Evolutionary conservation across 2,329 filamentous ascomycete species (phyloP).

Genomic region (Trichoderma breve): DNA sequence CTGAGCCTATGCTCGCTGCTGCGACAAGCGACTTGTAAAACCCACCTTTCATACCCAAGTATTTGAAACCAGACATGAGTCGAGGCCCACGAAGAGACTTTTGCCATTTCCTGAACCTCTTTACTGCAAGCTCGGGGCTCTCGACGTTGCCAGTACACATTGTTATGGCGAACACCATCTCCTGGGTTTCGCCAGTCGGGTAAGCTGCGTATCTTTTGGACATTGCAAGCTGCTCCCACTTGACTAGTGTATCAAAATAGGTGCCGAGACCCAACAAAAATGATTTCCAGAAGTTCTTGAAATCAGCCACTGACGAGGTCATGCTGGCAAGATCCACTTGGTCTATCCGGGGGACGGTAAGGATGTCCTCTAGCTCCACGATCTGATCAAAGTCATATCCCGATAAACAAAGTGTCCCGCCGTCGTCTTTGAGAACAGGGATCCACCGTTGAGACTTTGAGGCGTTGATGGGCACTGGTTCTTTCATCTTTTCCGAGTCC

Average conservation of each 20-base stretch:
- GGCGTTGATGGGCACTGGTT: background rate
- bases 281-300: background rate
- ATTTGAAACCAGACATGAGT: background rate
- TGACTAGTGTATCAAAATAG: background rate
- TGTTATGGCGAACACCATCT: background rate
- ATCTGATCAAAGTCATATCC: background rate
- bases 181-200: background rate
- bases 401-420: background rate
- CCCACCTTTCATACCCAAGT: background rate
- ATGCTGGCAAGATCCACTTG: background rate
- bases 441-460: background rate
- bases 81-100: background rate
- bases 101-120: background rate
- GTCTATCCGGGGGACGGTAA: background rate
- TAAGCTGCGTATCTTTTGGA: background rate
- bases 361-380: background rate
- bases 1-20: background rate
- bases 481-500: background rate
- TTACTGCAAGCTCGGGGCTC: background rate
- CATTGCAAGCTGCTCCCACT: background rate
- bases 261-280: background rate
- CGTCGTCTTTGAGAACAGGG: background rate
- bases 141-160: background rate
- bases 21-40: background rate
- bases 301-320: background rate